Percentiles rank a stretch among this genome's conserved stretches.
phyloP scores from a whole-genome alignment of 2,329 filamentous ascomycete species.

The Fonsecaea pedrosoi region DNA sequence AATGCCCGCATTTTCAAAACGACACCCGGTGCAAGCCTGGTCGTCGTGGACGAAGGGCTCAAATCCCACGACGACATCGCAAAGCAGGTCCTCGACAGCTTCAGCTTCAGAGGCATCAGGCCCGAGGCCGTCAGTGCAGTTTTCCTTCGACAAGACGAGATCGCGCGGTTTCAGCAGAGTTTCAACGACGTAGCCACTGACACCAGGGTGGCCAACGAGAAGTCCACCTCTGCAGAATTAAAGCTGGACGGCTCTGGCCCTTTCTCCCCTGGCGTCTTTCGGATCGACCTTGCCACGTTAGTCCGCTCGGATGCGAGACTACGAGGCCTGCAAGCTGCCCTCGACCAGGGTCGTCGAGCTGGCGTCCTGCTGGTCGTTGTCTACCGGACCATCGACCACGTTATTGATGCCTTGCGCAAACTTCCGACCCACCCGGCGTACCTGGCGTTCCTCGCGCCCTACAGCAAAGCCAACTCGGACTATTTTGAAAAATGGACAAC shows the following conservation, averaged over 20 bases:
- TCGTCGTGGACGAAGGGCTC: background rate
- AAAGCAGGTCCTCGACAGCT: background rate
- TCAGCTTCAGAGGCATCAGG: background rate
- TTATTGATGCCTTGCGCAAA: background rate
- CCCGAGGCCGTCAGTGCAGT: background rate
- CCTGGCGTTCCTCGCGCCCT: background rate
- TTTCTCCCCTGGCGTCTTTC: background rate
- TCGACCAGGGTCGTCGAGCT: background rate
- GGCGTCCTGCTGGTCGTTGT: background rate
- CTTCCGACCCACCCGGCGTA: background rate
- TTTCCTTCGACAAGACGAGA: background rate
- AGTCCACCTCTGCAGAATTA: background rate
- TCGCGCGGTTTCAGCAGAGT: background rate
- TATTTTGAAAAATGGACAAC: background rate
- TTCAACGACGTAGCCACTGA: background rate
- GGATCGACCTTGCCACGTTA: background rate
- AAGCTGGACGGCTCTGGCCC: background rate
- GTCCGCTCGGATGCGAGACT: background rate
- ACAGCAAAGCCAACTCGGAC: background rate
- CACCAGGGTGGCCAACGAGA: too few species aligned
- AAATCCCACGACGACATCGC: background rate
- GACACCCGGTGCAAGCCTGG: background rate
- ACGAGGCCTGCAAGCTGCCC: background rate
- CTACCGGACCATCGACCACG: background rate
- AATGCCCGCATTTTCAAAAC: background rate